A percentile compares a stretch with the other conserved stretches of the same genome.
Conservation (phyloP, 352 stramenopile species). For the Phytophthora sp. region DNA sequence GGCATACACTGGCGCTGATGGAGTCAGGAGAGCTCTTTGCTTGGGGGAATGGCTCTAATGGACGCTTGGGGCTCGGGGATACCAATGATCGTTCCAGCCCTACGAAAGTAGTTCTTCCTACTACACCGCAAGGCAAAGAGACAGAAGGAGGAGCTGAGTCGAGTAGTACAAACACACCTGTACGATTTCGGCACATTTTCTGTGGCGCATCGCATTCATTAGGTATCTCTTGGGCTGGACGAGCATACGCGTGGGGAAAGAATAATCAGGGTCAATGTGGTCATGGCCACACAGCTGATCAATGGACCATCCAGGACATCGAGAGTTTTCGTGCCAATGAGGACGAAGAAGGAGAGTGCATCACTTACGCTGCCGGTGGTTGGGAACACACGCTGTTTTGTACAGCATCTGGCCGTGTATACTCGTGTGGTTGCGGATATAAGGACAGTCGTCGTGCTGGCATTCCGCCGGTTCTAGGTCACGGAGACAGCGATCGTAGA, state of each 20-base stretch:
- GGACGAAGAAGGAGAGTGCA: slow-evolving; percentile 49
- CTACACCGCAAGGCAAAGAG: not conserved
- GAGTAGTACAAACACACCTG: not conserved
- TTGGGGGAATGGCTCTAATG: slow-evolving; percentile 90
- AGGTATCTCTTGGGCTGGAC: slow-evolving; percentile 62
- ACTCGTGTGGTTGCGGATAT: slow-evolving; percentile 81
- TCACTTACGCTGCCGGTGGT: slow-evolving; percentile 65
- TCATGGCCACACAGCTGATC: slow-evolving; percentile 79
- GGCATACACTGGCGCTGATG: slow-evolving; percentile 70
- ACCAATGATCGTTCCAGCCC: slow-evolving; percentile 70
- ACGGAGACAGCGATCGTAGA: slow-evolving; percentile 72
- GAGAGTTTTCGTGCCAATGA: slow-evolving; percentile 55
- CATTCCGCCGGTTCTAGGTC: slow-evolving; percentile 80
- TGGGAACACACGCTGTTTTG: slow-evolving; percentile 89
- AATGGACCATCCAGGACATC: slow-evolving; percentile 62
- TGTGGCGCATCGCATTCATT: slow-evolving; percentile 83
- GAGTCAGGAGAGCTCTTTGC: slow-evolving; percentile 70
- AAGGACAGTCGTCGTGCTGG: slow-evolving; percentile 84
- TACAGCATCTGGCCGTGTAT: slow-evolving; percentile 64
- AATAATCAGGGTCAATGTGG: slow-evolving; percentile 90
- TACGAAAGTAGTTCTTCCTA: slow-evolving; percentile 35
- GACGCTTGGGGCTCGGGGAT: slow-evolving; percentile 80
- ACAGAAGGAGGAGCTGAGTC: not conserved
- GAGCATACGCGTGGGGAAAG: slow-evolving; percentile 75
- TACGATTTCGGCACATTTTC: slow-evolving; percentile 53